Conservation (phyloP, 352 stramenopile species). For the Aphanomyces stellatus region DNA sequence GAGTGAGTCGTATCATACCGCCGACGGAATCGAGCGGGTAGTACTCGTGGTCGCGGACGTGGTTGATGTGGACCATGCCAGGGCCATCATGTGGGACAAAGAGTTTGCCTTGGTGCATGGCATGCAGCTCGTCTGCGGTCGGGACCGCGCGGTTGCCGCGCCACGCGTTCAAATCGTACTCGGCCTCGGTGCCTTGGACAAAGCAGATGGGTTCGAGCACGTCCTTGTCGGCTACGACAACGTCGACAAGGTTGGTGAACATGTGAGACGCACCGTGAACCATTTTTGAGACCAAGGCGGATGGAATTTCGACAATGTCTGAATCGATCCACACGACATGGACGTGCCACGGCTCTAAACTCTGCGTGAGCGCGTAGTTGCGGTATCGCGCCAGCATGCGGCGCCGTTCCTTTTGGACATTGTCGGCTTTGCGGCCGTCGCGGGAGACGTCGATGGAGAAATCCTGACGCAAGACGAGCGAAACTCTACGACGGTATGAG, state of each 20-base stretch:
- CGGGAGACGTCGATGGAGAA: slow-evolving; percentile 21
- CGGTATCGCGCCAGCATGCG: slow-evolving; percentile 41
- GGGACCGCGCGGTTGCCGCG: slow-evolving; percentile 20
- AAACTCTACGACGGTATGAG: slow-evolving; percentile 21
- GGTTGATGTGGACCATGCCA: slow-evolving; percentile 9
- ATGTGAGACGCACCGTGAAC: slow-evolving; percentile 20
- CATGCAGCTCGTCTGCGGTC: neutral
- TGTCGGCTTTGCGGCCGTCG: slow-evolving; percentile 24
- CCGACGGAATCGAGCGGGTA: slow-evolving; percentile 38
- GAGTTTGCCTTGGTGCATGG: neutral
- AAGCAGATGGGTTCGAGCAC: slow-evolving; percentile 24
- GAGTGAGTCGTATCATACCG: neutral
- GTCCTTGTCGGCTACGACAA: slow-evolving; percentile 21
- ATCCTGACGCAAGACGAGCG: slow-evolving; percentile 33
- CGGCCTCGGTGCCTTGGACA: neutral
- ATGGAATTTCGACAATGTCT: slow-evolving; percentile 28
- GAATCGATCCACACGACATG: slow-evolving; percentile 39
- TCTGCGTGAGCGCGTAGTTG: slow-evolving; percentile 34
- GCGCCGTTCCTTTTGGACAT: slow-evolving; percentile 26
- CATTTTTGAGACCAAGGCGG: slow-evolving; percentile 29
- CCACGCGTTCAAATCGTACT: slow-evolving; percentile 30
- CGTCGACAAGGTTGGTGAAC: neutral
- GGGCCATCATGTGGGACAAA: slow-evolving; percentile 15
- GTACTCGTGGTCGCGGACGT: slow-evolving; percentile 12
- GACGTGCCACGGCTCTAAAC: slow-evolving; percentile 30